Evolutionary conservation across 352 stramenopile species (phyloP).

Genomic region (Phytophthora hibernalis): DNA sequence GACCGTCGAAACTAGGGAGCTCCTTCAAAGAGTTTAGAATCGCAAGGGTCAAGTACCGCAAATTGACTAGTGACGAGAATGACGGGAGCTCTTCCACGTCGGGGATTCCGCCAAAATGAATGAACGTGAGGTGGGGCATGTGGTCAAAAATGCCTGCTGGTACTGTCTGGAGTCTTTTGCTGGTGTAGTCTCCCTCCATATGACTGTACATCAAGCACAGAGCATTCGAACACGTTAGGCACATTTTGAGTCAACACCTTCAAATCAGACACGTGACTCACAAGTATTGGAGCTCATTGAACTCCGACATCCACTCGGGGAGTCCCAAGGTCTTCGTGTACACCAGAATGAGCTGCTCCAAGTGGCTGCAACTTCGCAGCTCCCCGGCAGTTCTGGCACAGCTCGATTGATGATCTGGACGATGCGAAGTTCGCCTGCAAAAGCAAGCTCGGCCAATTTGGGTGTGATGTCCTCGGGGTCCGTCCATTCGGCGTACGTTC

Average conservation of each 20-base stretch:
- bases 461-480: slow-evolving; percentile 40
- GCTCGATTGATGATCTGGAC: slow-evolving; percentile 57
- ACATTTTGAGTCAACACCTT: background rate
- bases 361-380: slow-evolving; percentile 40
- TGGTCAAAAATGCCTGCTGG: slow-evolving; percentile 41
- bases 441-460: slow-evolving; percentile 34
- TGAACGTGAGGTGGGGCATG: slow-evolving; percentile 47
- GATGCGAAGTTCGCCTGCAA: slow-evolving; percentile 44
- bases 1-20: slow-evolving; percentile 39
- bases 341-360: slow-evolving; percentile 44
- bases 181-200: slow-evolving; percentile 46
- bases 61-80: slow-evolving; percentile 37
- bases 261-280: slow-evolving; percentile 17
- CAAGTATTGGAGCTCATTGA: slow-evolving; percentile 45
- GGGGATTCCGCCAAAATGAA: slow-evolving; percentile 49
- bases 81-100: slow-evolving; percentile 43
- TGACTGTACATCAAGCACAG: slow-evolving; percentile 20
- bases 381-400: slow-evolving; percentile 38
- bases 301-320: slow-evolving; percentile 35
- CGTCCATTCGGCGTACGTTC: slow-evolving; percentile 46
- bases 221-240: background rate
- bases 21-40: slow-evolving; percentile 27
- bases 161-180: slow-evolving; percentile 33
- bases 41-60: slow-evolving; percentile 50
- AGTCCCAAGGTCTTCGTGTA: slow-evolving; percentile 42